Evolutionary conservation across 2,329 filamentous ascomycete genomes (phyloP), one percentile per base, ranked within the genome.

Genomic region (Capronia coronata): DNA sequence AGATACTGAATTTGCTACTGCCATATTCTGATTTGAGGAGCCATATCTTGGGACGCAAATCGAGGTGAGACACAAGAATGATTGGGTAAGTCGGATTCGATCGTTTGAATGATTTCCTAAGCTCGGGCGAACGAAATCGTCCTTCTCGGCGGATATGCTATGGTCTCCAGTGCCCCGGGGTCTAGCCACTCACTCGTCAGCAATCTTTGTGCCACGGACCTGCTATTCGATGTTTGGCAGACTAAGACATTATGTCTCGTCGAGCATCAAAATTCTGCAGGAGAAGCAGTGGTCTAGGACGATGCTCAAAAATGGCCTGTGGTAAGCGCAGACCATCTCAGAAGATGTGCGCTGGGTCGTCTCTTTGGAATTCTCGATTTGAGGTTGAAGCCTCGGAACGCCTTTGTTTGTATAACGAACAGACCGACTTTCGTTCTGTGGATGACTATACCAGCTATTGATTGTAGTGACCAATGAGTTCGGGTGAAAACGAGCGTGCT

Each of bases 341-440:
- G 30, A 39, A 49, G 16, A 37, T 14, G n/a, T 35, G 39, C 29
- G 7, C 16, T 40, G 22, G 35, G 37, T 39, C 22, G 18, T 23
- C 25, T 27, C 9, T 29, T 42, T 25, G 18, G 30, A 37, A 48
- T 35, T 46, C 30, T 27, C 22, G 29, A 37, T 48, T 54, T 44
- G 51, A 32, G 48, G 38, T 39, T 42, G 42, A 48, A 21, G 27
- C 29, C 40, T 29, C 23, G 46, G 45, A 22, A 32, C 35, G 25
- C 22, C 23, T 44, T 39, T 51, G 54, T 56, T 56, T 56, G 54
- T 51, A 56, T 25, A 43, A 45, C 51, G 54, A 54, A 54, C 48
- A 56, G 42, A 19, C 13, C 27, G 23, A 14, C 29, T 14, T 42
- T 11, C 42, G 29, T 47, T 39, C 44, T 16, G n/a, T 35, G 37